These are phyloP conservation scores for Pseudonitzschia delicatissima DNA, from an alignment of 108 stramenopile genomes.

Conservation along the genomic window DNA sequence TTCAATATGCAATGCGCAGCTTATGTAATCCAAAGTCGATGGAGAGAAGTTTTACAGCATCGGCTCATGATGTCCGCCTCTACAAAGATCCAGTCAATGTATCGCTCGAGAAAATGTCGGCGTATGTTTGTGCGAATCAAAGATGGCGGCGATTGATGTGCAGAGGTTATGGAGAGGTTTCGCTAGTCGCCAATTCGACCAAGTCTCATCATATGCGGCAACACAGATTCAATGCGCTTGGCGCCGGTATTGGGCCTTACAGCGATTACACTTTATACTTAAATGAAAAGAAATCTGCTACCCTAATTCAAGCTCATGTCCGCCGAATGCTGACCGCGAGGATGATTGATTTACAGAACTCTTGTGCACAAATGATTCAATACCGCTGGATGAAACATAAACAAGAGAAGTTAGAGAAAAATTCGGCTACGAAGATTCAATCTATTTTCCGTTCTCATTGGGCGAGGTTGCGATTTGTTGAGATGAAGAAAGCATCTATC, in stretches of 20 bases:
- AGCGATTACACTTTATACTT: slow-evolving; percentile 12
- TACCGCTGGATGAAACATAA: slow-evolving; percentile 4
- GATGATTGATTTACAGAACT: neutral
- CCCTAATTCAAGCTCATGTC: slow-evolving; percentile 15
- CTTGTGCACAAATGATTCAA: slow-evolving; percentile 11
- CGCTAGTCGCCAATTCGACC: neutral
- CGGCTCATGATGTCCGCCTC: neutral
- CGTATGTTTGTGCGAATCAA: neutral
- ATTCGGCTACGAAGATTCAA: slow-evolving; percentile 11
- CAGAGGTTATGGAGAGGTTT: slow-evolving; percentile 38
- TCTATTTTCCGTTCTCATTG: neutral
- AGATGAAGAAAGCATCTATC: neutral
- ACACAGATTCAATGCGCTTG: slow-evolving; percentile 26
- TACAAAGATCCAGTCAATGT: slow-evolving; percentile 8
- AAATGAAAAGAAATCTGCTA: neutral
- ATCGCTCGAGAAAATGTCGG: slow-evolving; percentile 1
- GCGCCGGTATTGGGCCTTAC: slow-evolving; percentile 17
- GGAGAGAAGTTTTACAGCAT: neutral
- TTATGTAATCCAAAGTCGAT: neutral
- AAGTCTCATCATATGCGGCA: slow-evolving; percentile 8
- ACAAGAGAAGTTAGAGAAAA: neutral
- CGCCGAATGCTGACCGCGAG: slow-evolving; percentile 1
- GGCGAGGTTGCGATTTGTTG: neutral
- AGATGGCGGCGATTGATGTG: slow-evolving; percentile 17
- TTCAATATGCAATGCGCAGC: neutral